These are phyloP conservation scores for Rhynchosporium agropyri DNA, from an alignment of 2,329 filamentous ascomycete genomes.

Conservation along the genomic window DNA sequence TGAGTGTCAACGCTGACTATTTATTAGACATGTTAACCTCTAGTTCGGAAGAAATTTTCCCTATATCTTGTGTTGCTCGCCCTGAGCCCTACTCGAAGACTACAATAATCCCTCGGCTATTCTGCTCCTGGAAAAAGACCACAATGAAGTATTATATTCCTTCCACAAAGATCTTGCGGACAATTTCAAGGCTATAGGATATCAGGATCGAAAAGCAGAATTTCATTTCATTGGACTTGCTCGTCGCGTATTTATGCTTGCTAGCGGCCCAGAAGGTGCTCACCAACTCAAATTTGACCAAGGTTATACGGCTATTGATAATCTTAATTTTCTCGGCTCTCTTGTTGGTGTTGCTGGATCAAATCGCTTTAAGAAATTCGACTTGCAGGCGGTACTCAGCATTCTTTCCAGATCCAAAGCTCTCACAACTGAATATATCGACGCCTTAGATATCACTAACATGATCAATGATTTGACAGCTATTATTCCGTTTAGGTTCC, in stretches of 20 bases:
- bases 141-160: slow-evolving; percentile 16
- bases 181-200: slow-evolving; percentile 5
- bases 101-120: slow-evolving; percentile 9
- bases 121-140: slow-evolving; percentile 19
- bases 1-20: too few species aligned
- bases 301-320: slow-evolving; percentile 12
- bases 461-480: slow-evolving; percentile 7
- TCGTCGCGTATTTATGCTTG: slow-evolving; percentile 6
- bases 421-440: slow-evolving; percentile 12
- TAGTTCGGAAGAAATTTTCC: slow-evolving; percentile 14
- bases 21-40: slow-evolving; percentile 6
- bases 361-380: slow-evolving; percentile 13
- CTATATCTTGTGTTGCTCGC: slow-evolving; percentile 17
- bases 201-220: background rate
- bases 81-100: slow-evolving; percentile 12
- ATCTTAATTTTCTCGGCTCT: slow-evolving; percentile 17
- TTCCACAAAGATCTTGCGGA: slow-evolving; percentile 14
- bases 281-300: slow-evolving; percentile 14
- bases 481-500: slow-evolving; percentile 17
- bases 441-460: slow-evolving; percentile 7
- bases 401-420: slow-evolving; percentile 18
- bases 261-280: background rate
- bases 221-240: slow-evolving; percentile 16
- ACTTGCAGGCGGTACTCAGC: slow-evolving; percentile 14
- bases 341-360: slow-evolving; percentile 13